A percentile compares a stretch with the other conserved stretches of the same genome.
Evolutionary conservation across 2,329 filamentous ascomycete genomes (phyloP).

Genomic region (Aspergillus pseudoglaucus): DNA sequence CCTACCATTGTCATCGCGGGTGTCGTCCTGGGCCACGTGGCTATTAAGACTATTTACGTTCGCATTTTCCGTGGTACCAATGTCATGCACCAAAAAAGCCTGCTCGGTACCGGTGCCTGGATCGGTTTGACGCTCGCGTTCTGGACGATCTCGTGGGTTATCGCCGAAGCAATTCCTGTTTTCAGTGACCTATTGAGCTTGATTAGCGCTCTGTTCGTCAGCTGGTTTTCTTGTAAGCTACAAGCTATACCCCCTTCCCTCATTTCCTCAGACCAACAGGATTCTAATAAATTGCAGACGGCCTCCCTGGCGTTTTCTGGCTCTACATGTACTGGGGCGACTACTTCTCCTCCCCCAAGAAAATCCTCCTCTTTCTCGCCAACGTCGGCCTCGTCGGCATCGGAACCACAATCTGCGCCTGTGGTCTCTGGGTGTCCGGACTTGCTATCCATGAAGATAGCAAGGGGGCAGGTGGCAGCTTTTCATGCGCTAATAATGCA

Average conservation of each 20-base stretch:
- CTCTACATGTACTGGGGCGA: slow-evolving; percentile 28
- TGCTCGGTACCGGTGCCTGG: slow-evolving; percentile 51
- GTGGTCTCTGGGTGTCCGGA: slow-evolving; percentile 22
- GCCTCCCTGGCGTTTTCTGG: slow-evolving; percentile 27
- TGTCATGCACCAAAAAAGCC: slow-evolving; percentile 43
- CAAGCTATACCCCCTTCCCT: background rate
- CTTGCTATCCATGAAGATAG: slow-evolving; percentile 22
- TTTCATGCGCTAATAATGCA: slow-evolving; percentile 21
- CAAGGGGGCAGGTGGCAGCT: slow-evolving; percentile 11
- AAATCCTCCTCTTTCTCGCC: slow-evolving; percentile 19
- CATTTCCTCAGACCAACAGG: slow-evolving; percentile 1
- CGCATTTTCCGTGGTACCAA: slow-evolving; percentile 56
- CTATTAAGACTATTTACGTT: slow-evolving; percentile 58
- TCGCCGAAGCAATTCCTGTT: slow-evolving; percentile 62
- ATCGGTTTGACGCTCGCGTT: slow-evolving; percentile 46
- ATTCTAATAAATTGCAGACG: slow-evolving; percentile 2
- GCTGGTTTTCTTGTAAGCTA: slow-evolving; percentile 55
- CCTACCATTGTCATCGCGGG: slow-evolving; percentile 64
- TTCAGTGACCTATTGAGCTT: slow-evolving; percentile 60
- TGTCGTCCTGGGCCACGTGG: slow-evolving; percentile 61
- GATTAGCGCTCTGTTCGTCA: slow-evolving; percentile 55
- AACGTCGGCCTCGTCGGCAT: slow-evolving; percentile 18
- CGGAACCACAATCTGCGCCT: slow-evolving; percentile 18
- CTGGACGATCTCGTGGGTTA: slow-evolving; percentile 58
- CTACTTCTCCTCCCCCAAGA: slow-evolving; percentile 24